A percentile compares a stretch with the other conserved stretches of the same genome.
Conservation (phyloP, 345 rosid genomes). For the Eucalyptus regnans region DNA sequence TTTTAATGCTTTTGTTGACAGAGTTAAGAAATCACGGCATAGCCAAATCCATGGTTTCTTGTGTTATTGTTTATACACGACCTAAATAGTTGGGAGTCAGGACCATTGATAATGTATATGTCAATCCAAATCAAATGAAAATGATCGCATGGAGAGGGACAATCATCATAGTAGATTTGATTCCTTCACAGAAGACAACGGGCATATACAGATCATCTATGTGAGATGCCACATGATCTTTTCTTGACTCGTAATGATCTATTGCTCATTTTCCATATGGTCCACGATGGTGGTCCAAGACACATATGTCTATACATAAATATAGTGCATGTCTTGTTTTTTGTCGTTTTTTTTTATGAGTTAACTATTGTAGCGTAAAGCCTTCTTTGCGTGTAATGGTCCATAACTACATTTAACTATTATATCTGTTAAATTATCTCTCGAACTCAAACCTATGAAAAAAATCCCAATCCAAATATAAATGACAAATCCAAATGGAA, state of each 20-base stretch:
- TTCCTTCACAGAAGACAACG: not conserved
- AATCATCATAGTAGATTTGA: not conserved
- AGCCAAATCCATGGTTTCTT: not conserved
- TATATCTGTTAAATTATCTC: not conserved
- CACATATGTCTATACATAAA: not conserved
- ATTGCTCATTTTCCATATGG: not conserved
- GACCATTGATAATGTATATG: not conserved
- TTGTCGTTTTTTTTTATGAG: not conserved
- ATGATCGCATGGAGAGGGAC: not conserved
- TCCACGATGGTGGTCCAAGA: not conserved
- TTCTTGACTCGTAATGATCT: not conserved
- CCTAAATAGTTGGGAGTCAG: not conserved
- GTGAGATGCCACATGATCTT: not conserved
- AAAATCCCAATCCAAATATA: not conserved
- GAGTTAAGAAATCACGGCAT: not conserved
- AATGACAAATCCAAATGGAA: not conserved
- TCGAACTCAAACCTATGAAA: not conserved
- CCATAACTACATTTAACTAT: not conserved
- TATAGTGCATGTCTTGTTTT: not conserved
- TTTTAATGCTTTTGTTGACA: not conserved
- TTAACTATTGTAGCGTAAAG: not conserved
- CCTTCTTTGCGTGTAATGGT: not conserved
- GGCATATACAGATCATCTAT: not conserved
- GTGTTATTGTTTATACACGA: not conserved
- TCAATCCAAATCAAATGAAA: not conserved